Evolutionary conservation across 2,329 filamentous ascomycete genomes (phyloP).

Genomic region (Pseudocercospora crystallina): DNA sequence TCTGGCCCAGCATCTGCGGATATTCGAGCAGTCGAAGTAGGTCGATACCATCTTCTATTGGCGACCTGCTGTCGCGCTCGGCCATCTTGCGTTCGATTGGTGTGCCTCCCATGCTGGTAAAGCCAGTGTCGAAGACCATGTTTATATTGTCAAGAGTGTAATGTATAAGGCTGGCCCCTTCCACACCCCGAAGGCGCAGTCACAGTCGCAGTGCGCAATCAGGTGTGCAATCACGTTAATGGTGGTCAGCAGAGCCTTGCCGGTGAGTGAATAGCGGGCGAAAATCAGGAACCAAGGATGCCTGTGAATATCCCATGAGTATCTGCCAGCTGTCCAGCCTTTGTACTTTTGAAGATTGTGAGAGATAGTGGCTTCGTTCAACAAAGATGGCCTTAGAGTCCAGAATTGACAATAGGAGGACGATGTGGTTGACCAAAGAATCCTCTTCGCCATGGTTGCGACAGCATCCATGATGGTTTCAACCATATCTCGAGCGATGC

Average conservation of each 20-base stretch:
- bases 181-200: too few species aligned
- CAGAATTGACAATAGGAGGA: too few species aligned
- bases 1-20: conserved; percentile 36
- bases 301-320: not conserved
- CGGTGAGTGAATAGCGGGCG: not conserved
- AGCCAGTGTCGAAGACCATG: conserved; percentile 3
- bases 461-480: conserved; percentile 13
- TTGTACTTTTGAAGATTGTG: not conserved
- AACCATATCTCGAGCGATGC: conserved; percentile 8
- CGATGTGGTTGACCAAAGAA: too few species aligned
- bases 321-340: conserved; percentile 1
- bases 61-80: conserved; percentile 14
- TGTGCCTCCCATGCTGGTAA: conserved; percentile 7
- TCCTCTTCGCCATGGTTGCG: conserved; percentile 13
- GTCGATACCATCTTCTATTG: conserved; percentile 43
- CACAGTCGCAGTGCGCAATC: too few species aligned
- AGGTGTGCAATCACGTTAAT: too few species aligned
- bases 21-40: conserved; percentile 48
- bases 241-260: not conserved
- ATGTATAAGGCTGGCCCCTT: too few species aligned
- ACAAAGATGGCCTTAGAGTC: not conserved
- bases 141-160: conserved; percentile 1
- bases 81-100: conserved; percentile 8
- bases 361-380: conserved; percentile 1
- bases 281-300: not conserved